Evolutionary conservation across 116 monocot genomes (phyloP).

Genomic region (Trichopus zeylanicus): DNA sequence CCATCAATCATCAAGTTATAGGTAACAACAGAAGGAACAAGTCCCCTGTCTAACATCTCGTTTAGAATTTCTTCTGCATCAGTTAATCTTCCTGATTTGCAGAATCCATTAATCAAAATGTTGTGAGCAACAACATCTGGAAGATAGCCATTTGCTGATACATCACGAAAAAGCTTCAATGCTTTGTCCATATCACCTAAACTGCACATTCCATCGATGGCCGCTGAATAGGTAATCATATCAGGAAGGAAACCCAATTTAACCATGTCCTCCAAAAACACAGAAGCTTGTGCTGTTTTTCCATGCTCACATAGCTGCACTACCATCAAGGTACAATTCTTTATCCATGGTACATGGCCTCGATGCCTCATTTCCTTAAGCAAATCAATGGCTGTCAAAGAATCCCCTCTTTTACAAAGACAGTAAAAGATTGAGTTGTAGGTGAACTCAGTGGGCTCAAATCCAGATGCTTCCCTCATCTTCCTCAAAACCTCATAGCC

Average conservation of each 20-base stretch:
- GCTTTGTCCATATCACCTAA: slow-evolving; percentile 46
- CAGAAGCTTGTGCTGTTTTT: slow-evolving; percentile 39
- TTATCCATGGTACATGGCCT: slow-evolving; percentile 77
- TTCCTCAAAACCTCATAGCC: slow-evolving; percentile 36
- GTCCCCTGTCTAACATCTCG: slow-evolving; percentile 58
- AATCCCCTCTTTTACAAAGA: slow-evolving; percentile 40
- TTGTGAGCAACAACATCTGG: slow-evolving; percentile 86
- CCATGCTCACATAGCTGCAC: slow-evolving; percentile 44
- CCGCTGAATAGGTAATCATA: slow-evolving; percentile 60
- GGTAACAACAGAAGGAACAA: slow-evolving; percentile 62
- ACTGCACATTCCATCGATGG: slow-evolving; percentile 54
- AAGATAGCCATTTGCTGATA: slow-evolving; percentile 35
- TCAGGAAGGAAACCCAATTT: slow-evolving; percentile 67
- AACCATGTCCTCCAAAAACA: slow-evolving; percentile 51
- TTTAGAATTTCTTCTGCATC: slow-evolving; percentile 46
- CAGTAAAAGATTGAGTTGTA: slow-evolving; percentile 72
- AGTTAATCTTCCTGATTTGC: slow-evolving; percentile 49
- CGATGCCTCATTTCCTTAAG: slow-evolving; percentile 51
- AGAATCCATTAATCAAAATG: slow-evolving; percentile 72
- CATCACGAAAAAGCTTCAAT: slow-evolving; percentile 36
- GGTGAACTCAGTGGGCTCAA: slow-evolving; percentile 63
- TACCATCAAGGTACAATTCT: slow-evolving; percentile 57
- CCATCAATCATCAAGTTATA: slow-evolving; percentile 79
- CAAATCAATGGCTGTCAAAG: slow-evolving; percentile 25
- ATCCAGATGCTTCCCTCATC: slow-evolving; percentile 42